Evolutionary conservation across 2,329 filamentous ascomycete species (phyloP), one percentile per base, ranked within the genome.

Genomic region (Diplocarpon rosae): DNA sequence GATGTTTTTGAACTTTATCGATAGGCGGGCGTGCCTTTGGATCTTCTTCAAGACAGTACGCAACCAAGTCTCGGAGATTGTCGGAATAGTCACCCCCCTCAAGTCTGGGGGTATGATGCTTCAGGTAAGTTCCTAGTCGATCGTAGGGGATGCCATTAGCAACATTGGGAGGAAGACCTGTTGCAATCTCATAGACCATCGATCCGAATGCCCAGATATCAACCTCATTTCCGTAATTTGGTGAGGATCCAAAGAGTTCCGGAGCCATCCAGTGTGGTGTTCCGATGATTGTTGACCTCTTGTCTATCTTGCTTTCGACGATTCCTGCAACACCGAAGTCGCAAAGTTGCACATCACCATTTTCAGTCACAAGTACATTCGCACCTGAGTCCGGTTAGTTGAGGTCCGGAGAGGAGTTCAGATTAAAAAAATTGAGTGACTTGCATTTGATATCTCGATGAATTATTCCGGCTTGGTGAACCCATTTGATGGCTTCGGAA

Each of bases 261-360:
- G 83, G 84, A 0, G 86, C 83, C 85, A 92, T 89, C 83, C 85
- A 92, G 62, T 89, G 80, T 2, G 82, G 81, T 0, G 86, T 92
- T 16, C 85, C 85, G 45, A 90, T 83, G 39, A 90, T 81, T 1
- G 85, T 90, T 3, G 81, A 81, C 42, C 85, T 71, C 64, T 92
- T 92, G 56, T 84, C 80, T 43, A 80, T 73, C 53, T 84, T 81
- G 34, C 73, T 81, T 59, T 89, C 83, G 45, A 89, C 75, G 37
- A 86, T 76, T 36, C 83, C 84, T 27, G 85, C 83, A 38, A 92
- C 84, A 52, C 86, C 85, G 62, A 92, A 92, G 60, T 92, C 85
- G 59, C 85, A 88, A 29, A 92, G 73, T 61, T 92, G 85, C 7
- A 92, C 82, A 24, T 76, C 69, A 20, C 85, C 85, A 30, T 78